Evolutionary conservation across 208 protist genomes (phyloP).

Genomic region (Trypanosoma scelopori): DNA sequence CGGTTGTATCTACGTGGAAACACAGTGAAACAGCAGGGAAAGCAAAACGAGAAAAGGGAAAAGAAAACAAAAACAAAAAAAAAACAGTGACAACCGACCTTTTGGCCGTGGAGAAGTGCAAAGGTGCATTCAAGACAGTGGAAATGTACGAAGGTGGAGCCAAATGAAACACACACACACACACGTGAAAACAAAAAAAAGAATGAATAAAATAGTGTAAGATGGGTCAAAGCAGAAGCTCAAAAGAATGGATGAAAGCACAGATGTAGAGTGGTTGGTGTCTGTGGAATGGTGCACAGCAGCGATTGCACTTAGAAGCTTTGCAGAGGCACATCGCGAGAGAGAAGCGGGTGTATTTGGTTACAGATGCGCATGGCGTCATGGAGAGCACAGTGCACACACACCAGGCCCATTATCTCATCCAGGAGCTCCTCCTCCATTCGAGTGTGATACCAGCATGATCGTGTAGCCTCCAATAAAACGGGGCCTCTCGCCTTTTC

Average conservation of each 20-base stretch:
- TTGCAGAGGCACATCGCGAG: not conserved
- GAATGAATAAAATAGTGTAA: not conserved
- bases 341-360: not conserved
- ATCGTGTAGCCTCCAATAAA: not conserved
- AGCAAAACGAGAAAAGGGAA: not conserved
- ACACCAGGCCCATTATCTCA: not conserved
- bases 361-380: constrained; percentile 17
- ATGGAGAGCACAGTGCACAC: constrained; percentile 25
- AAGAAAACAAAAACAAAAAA: too few relatives aligned
- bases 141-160: too few relatives aligned
- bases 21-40: not conserved
- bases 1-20: too few relatives aligned
- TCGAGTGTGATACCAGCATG: constrained; percentile 33
- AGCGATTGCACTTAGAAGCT: not conserved
- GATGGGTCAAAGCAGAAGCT: too few relatives aligned
- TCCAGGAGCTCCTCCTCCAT: not conserved
- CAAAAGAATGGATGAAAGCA: too few relatives aligned
- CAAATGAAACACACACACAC: too few relatives aligned
- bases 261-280: too few relatives aligned
- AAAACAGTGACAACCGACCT: too few relatives aligned
- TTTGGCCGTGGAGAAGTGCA: too few relatives aligned
- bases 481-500: not conserved
- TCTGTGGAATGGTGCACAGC: not conserved
- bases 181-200: too few relatives aligned
- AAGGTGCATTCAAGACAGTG: too few relatives aligned